A percentile compares a stretch with the other conserved stretches of the same genome.
phyloP scores from a whole-genome alignment of 2,329 filamentous ascomycete genomes.

The Chrysoporthe deuterocubensis region DNA sequence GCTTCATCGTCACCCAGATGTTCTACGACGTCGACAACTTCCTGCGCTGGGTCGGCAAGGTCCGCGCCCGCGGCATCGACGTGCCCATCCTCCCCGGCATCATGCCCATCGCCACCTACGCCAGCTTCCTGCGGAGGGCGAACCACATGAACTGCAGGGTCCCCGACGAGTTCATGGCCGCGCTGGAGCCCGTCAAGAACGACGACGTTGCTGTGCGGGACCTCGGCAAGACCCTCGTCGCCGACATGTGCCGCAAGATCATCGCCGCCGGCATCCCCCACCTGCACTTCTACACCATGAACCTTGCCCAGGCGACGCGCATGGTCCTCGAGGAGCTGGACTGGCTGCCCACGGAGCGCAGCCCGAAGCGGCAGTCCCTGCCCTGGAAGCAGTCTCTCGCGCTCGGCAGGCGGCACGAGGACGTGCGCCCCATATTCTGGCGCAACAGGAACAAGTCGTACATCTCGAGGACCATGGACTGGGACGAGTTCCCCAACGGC shows the following conservation, averaged over 20 bases:
- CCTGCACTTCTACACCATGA: slow-evolving; percentile 99
- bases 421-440: slow-evolving; percentile 98
- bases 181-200: slow-evolving; percentile 91
- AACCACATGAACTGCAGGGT: slow-evolving; percentile 90
- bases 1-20: slow-evolving; percentile 98
- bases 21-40: slow-evolving; percentile 99
- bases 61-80: slow-evolving; percentile 81
- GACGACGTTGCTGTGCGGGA: slow-evolving; percentile 92
- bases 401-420: slow-evolving; percentile 85
- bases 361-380: slow-evolving; percentile 84
- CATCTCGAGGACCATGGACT: slow-evolving; percentile 92
- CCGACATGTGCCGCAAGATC: slow-evolving; percentile 87
- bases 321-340: slow-evolving; percentile 92
- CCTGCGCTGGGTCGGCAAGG: slow-evolving; percentile 84
- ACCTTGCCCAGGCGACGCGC: slow-evolving; percentile 88
- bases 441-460: slow-evolving; percentile 96
- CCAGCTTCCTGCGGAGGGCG: slow-evolving; percentile 85
- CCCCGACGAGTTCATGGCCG: slow-evolving; percentile 78
- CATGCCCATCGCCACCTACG: slow-evolving; percentile 95
- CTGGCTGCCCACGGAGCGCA: slow-evolving; percentile 76
- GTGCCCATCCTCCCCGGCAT: slow-evolving; percentile 77
- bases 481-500: slow-evolving; percentile 99
- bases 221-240: slow-evolving; percentile 83
- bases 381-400: slow-evolving; percentile 96
- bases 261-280: slow-evolving; percentile 82